Evolutionary conservation across 2,329 filamentous ascomycete species (phyloP).

Genomic region (Colletotrichum siamense): DNA sequence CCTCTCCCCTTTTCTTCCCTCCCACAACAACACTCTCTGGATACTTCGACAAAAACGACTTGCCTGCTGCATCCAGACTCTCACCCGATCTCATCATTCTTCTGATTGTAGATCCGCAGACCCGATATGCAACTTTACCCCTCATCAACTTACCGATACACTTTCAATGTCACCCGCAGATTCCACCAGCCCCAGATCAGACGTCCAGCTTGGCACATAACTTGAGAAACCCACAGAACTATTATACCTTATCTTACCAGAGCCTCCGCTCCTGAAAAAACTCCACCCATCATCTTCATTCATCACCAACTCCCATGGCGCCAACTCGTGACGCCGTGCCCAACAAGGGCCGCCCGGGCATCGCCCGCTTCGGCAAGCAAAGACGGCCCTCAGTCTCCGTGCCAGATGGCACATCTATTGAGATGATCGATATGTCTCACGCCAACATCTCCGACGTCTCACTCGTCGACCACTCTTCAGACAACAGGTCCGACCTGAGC

Average conservation of each 20-base stretch:
- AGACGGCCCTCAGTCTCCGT: constrained; percentile 18
- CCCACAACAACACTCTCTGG: constrained; percentile 14
- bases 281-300: not conserved
- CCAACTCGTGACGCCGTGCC: constrained; percentile 16
- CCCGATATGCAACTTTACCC: constrained; percentile 23
- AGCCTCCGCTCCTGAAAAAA: not conserved
- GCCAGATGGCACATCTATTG: constrained; percentile 14
- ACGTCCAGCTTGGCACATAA: constrained; percentile 22
- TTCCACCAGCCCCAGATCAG: constrained; percentile 20
- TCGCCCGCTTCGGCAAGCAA: constrained; percentile 8
- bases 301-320: constrained; percentile 7
- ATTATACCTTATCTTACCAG: not conserved
- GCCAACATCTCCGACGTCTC: constrained; percentile 23
- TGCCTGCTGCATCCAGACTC: constrained; percentile 8
- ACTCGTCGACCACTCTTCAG: constrained; percentile 6
- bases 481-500: constrained; percentile 15
- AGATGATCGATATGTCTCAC: constrained; percentile 11
- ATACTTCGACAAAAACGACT: constrained; percentile 19
- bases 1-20: constrained; percentile 4
- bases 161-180: constrained; percentile 20
- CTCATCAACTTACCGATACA: constrained; percentile 16
- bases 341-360: constrained; percentile 3
- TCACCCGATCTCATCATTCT: constrained; percentile 14
- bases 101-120: constrained; percentile 18
- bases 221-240: constrained; percentile 12